Percentiles rank a stretch among this genome's conserved stretches.
Conservation (phyloP, 495 filamentous ascomycete genomes). For the Penicillium daleae region DNA sequence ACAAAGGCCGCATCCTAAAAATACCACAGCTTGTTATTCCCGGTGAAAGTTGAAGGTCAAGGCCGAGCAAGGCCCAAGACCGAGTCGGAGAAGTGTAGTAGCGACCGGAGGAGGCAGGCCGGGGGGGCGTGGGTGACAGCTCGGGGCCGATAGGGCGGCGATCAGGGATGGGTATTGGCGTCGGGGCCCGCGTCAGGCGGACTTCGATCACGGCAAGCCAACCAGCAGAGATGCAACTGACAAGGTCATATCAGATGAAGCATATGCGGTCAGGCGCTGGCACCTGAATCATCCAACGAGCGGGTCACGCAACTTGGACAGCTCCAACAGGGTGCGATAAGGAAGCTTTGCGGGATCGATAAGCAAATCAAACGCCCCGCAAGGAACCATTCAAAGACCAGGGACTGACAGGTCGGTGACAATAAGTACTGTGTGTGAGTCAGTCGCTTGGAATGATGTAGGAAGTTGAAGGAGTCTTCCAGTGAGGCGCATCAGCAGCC, state of each 20-base stretch:
- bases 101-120: slow-evolving; percentile 17
- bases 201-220: slow-evolving; percentile 13
- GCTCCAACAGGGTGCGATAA: slow-evolving; percentile 25
- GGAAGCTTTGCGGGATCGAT: slow-evolving; percentile 26
- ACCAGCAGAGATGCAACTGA: slow-evolving; percentile 16
- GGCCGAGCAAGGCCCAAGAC: slow-evolving; percentile 8
- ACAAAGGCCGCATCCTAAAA: slow-evolving; percentile 37
- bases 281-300: neutral
- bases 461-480: neutral
- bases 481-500: slow-evolving; percentile 21
- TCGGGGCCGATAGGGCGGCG: slow-evolving; percentile 27
- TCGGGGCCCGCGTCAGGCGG: slow-evolving; percentile 28
- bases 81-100: slow-evolving; percentile 6
- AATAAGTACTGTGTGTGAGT: neutral
- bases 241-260: slow-evolving; percentile 24
- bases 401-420: neutral
- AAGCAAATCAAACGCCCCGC: slow-evolving; percentile 22
- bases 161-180: slow-evolving; percentile 14
- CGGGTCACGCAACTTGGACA: slow-evolving; percentile 13
- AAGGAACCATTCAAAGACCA: slow-evolving; percentile 7
- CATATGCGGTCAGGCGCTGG: slow-evolving; percentile 15
- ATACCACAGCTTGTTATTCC: slow-evolving; percentile 12
- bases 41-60: slow-evolving; percentile 10
- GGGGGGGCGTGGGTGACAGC: slow-evolving; percentile 27
- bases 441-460: neutral